A percentile compares a stretch with the other conserved stretches of the same genome.
phyloP scores from a whole-genome alignment of 2,329 filamentous ascomycete species.

The Thelonectria olida region DNA sequence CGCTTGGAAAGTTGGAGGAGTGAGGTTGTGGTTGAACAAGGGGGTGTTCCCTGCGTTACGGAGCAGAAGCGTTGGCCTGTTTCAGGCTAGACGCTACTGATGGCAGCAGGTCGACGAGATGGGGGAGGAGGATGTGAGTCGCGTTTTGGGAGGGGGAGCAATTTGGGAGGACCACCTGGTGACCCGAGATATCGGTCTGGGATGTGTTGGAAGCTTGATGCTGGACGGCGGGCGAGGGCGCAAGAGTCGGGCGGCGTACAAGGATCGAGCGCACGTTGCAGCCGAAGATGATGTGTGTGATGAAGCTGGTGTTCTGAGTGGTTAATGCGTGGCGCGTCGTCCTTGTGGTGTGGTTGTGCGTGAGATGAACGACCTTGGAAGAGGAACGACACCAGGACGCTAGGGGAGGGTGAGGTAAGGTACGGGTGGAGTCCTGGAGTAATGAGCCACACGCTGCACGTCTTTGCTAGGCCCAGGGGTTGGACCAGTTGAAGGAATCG shows the following conservation, averaged over 20 bases:
- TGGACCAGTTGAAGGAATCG: too few relatives aligned
- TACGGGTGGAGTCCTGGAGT: neutral
- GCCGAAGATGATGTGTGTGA: conserved; percentile 24
- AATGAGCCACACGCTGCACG: neutral
- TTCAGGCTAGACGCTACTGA: conserved; percentile 32
- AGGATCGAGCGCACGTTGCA: conserved; percentile 33
- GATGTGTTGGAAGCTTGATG: conserved; percentile 3
- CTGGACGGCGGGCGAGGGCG: conserved; percentile 30
- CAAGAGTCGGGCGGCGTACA: conserved; percentile 37
- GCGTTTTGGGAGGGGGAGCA: conserved; percentile 4
- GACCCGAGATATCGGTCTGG: conserved; percentile 27
- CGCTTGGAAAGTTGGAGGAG: conserved; percentile 31
- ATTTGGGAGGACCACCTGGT: conserved; percentile 33
- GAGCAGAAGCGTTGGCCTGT: conserved; percentile 30
- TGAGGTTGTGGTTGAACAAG: conserved; percentile 30
- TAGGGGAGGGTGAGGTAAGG: neutral
- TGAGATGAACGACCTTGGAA: neutral
- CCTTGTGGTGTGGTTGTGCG: neutral
- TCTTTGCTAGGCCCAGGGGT: neutral
- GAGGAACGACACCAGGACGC: neutral
- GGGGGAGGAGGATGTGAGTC: conserved; percentile 4
- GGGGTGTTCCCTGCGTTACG: conserved; percentile 27
- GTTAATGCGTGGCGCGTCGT: conserved; percentile 14
- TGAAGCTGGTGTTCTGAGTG: neutral
- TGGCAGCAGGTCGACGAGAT: conserved; percentile 17